Evolutionary conservation across 78 protist genomes (phyloP).

Genomic region (Tieghemostelium lacteum): DNA sequence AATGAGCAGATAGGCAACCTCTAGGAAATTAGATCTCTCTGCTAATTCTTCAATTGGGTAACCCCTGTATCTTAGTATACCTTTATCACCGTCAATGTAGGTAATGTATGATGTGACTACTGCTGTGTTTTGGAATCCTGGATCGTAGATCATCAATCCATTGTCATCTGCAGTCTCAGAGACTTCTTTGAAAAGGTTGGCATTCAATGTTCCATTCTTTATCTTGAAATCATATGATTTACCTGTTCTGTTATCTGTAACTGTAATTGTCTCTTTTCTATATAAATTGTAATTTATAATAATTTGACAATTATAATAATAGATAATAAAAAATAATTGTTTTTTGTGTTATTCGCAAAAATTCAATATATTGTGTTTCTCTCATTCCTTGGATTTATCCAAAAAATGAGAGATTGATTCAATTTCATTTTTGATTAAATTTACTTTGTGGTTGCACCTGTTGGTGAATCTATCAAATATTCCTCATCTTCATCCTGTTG

Average conservation of each 20-base stretch:
- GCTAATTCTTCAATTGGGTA: constrained; percentile 87
- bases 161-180: constrained; percentile 21
- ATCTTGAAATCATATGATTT: constrained; percentile 46
- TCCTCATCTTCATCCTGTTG: too few relatives aligned
- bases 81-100: constrained; percentile 83
- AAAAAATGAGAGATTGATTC: too few relatives aligned
- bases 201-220: constrained; percentile 47
- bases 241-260: constrained; percentile 67
- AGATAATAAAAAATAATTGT: background rate
- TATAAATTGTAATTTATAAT: background rate
- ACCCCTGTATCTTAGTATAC: constrained; percentile 81
- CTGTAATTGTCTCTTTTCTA: constrained; percentile 44
- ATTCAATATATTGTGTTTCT: background rate
- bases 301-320: background rate
- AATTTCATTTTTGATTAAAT: too few relatives aligned
- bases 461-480: too few relatives aligned
- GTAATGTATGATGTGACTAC: constrained; percentile 66
- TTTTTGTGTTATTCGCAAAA: background rate
- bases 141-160: constrained; percentile 81
- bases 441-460: too few relatives aligned
- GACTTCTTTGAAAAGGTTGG: constrained; percentile 27
- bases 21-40: constrained; percentile 70
- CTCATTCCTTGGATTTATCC: too few relatives aligned
- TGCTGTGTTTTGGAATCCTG: constrained; percentile 81
- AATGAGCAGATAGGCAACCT: constrained; percentile 76